Evolutionary conservation across 345 rosid genomes (phyloP), one percentile per base, ranked within the genome.

Genomic region (Moricandia arvensis): DNA sequence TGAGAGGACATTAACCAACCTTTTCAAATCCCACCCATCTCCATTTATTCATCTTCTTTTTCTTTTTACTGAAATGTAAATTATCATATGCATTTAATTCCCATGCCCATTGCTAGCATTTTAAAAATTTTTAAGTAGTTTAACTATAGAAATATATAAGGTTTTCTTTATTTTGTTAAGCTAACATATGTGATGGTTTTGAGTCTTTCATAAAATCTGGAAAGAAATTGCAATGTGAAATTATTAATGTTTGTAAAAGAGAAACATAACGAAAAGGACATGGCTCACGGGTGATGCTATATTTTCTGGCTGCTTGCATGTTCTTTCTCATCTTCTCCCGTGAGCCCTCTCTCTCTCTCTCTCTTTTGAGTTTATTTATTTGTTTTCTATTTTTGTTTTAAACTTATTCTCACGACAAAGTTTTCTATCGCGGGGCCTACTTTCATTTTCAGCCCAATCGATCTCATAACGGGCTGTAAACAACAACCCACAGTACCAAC

Each of bases 301-400:
- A 13, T 8, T 64, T 38, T 61, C 69, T 75, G 73, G 38, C 68
- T 64, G 61, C 71, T 55, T 76, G 66, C 66, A 64, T 64, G 72
- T 77, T 77, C 75, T 77, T 70, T 51, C 60, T 77, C 71, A 33
- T 8, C 75, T 63, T 77, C 71, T 77, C 75, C 72, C 80, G 75
- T 77, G 80, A 70, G 12, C 71, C 55, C 27, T 18, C 24, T 1
- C 27, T 8, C 45, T 29, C 45, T 38, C 24, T 75, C 72, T 57
- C 66, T 58, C 8, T 75, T 16, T 17, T 24, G 2, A 29, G 9
- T 5, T 49, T 12, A 26, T 26, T 45, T 65, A 1, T 58, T 63
- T 61, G 3, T 24, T 49, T 29, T 47, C 7, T 74, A 9, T 74
- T 12, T 75, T 66, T 59, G 7, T 59, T 47, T 11, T 18, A 18